These are phyloP conservation scores for Leccinum uliginosum DNA, from an alignment of 768 basidiomycete species.

Conservation along the genomic window DNA sequence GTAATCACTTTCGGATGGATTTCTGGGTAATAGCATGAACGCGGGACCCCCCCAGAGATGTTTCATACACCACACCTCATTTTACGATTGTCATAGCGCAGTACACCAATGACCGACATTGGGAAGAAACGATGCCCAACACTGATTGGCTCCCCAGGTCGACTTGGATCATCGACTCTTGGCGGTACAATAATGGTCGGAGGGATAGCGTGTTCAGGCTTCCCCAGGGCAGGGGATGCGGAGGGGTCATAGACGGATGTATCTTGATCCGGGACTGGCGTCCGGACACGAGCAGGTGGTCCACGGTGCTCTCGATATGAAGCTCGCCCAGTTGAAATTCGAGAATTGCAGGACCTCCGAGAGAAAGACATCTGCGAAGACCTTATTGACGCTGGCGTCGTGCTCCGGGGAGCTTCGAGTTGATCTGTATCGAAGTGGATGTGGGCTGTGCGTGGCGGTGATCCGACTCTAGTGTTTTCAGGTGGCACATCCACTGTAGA, in stretches of 20 bases:
- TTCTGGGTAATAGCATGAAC: conserved; percentile 8
- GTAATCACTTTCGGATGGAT: not conserved
- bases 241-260: not conserved
- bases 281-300: conserved; percentile 8
- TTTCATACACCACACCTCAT: conserved; percentile 6
- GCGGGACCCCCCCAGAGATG: not conserved
- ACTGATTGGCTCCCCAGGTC: conserved; percentile 4
- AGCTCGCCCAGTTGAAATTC: conserved; percentile 17
- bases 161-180: not conserved
- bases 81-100: conserved; percentile 4
- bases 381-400: conserved; percentile 7
- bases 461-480: not conserved
- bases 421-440: not conserved
- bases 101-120: conserved; percentile 10
- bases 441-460: not conserved
- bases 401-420: conserved; percentile 2
- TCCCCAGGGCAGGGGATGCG: not conserved
- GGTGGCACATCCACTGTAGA: not conserved
- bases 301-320: conserved; percentile 22
- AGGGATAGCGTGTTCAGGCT: not conserved
- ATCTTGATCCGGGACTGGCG: conserved; percentile 1
- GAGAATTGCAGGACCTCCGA: conserved; percentile 11
- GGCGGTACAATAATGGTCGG: conserved; percentile 5
- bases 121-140: conserved; percentile 9
- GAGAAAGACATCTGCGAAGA: conserved; percentile 8